Percentiles rank a stretch among this genome's conserved stretches.
Evolutionary conservation across 1,284 basidiomycete genomes (phyloP).

Genomic region (Cerrena zonata): DNA sequence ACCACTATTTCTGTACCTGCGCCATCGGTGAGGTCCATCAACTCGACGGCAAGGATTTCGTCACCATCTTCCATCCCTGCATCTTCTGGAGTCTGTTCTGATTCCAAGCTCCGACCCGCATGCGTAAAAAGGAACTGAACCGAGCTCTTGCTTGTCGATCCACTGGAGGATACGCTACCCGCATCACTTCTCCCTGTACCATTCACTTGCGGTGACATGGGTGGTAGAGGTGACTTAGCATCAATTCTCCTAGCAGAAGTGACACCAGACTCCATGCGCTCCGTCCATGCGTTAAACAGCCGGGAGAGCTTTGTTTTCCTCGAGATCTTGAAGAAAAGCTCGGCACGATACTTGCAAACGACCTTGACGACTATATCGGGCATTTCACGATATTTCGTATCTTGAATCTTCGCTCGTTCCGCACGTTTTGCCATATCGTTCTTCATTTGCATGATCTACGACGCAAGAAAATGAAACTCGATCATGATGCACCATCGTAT

Average conservation of each 20-base stretch:
- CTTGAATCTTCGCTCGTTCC: conserved; percentile 68
- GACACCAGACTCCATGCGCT: conserved; percentile 62
- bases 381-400: conserved; percentile 70
- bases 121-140: conserved; percentile 76
- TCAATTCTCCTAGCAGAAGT: conserved; percentile 14
- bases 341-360: conserved; percentile 77
- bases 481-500: conserved; percentile 12
- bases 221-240: neutral
- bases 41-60: conserved; percentile 77
- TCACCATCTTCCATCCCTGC: conserved; percentile 77
- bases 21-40: conserved; percentile 77
- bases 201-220: conserved; percentile 34
- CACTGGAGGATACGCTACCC: conserved; percentile 30
- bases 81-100: conserved; percentile 78
- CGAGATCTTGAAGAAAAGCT: conserved; percentile 83
- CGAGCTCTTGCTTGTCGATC: conserved; percentile 21
- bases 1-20: conserved; percentile 57
- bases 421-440: conserved; percentile 68
- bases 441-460: conserved; percentile 69
- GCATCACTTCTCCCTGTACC: conserved; percentile 44
- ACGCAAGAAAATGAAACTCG: neutral
- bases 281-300: conserved; percentile 80
- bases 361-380: conserved; percentile 81
- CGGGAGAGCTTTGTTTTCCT: conserved; percentile 77
- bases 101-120: conserved; percentile 65